Percentiles rank a stretch among this genome's conserved stretches.
Evolutionary conservation across 2,329 filamentous ascomycete species (phyloP).

Genomic region (Phialophora chinensis): DNA sequence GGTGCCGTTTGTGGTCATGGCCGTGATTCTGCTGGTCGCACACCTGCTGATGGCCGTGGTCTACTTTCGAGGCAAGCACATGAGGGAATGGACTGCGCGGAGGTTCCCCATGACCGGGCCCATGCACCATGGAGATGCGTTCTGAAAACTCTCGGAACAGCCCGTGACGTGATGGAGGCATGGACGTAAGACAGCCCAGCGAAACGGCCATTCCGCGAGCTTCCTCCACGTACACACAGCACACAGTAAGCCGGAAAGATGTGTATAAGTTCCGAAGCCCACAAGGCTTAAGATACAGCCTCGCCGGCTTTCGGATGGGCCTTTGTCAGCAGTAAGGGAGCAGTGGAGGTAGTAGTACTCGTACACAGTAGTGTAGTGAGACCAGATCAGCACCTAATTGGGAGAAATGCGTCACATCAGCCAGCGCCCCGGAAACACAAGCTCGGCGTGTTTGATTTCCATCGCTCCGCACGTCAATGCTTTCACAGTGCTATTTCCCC

Average conservation of each 20-base stretch:
- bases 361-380: not conserved
- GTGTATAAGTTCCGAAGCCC: not conserved
- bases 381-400: not conserved
- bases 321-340: not conserved
- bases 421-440: not conserved
- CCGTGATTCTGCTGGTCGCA: conserved; percentile 24
- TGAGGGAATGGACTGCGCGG: conserved; percentile 20
- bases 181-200: not conserved
- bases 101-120: conserved; percentile 12
- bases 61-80: conserved; percentile 21
- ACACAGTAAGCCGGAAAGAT: not conserved
- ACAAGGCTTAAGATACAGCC: not conserved
- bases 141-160: conserved; percentile 10
- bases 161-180: not conserved
- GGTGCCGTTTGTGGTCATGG: conserved; percentile 26
- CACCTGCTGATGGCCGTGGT: conserved; percentile 22
- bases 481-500: not conserved
- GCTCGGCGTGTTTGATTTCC: not conserved
- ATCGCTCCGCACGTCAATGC: not conserved
- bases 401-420: not conserved
- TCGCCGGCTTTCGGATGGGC: not conserved
- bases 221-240: not conserved
- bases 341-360: not conserved
- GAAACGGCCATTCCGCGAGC: not conserved
- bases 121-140: conserved; percentile 22